Conservation (phyloP, 371 early-diverging fungal genomes). For the Nematocida sp. region DNA sequence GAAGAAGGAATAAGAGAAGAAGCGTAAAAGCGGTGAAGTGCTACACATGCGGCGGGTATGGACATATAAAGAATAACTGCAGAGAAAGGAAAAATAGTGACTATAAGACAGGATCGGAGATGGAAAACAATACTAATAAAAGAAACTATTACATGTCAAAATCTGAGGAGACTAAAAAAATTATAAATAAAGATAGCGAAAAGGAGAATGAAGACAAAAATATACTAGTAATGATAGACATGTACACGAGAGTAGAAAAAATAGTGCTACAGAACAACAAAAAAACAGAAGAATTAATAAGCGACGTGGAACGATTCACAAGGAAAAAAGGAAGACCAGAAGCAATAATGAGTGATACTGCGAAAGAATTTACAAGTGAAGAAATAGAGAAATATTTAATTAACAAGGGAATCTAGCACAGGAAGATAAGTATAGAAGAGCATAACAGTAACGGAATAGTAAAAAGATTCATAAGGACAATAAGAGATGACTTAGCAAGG, state of each 20-base stretch:
- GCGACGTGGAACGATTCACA: not conserved
- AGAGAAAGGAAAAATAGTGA: too few species aligned
- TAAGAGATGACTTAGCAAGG: not conserved
- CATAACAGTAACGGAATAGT: not conserved
- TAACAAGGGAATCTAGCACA: not conserved
- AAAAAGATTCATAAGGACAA: not conserved
- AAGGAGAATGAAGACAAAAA: not conserved
- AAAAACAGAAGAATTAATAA: not conserved
- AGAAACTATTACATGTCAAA: too few species aligned
- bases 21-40: too few species aligned
- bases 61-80: too few species aligned
- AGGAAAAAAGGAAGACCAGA: not conserved
- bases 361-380: not conserved
- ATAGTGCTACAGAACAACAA: not conserved
- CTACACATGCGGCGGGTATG: too few species aligned
- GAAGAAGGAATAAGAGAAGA: too few species aligned
- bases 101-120: too few species aligned
- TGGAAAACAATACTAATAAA: too few species aligned
- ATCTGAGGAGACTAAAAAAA: too few species aligned
- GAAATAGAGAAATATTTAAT: not conserved
- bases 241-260: not conserved
- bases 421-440: not conserved
- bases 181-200: too few species aligned
- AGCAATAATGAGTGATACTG: not conserved
- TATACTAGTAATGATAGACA: not conserved